Evolutionary conservation across 2,329 filamentous ascomycete genomes (phyloP), one percentile per base, ranked within the genome.

Genomic region (Ophiosphaerella narmari): DNA sequence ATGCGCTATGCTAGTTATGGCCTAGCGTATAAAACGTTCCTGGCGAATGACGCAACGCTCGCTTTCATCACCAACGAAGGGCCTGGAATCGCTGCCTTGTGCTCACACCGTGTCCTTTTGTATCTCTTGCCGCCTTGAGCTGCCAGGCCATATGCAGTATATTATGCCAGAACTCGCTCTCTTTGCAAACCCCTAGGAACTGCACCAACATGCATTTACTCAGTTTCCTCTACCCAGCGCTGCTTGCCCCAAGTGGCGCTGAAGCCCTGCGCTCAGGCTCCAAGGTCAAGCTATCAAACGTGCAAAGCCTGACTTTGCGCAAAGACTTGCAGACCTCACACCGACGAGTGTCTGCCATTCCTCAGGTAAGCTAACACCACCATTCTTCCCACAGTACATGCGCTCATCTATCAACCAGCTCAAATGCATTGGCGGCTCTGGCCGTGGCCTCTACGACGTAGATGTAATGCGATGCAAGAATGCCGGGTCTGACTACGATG

Each of bases 391-490:
- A 23, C 29, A 7, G 33, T 26, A 29, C 26, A 29, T 8, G 40
- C 41, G 33, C 56, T 63, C 43, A 67, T 50, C 42, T 24, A 23
- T 7, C 9, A 5, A 8, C 9, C 50, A 95, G 77, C 82, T 97
- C 12, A 83, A 79, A 65, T 97, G 93, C 77, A 75, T 88, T 47
- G 90, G 89, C 24, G 81, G 85, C 45, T 80, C 77, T 7, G 78
- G 79, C 45, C 73, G 76, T 49, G 78, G 81, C 34, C 81, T 93
- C 48, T 88, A 93, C 78, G 76, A 84, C 23, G 77, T 96, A 54
- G 89, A 95, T 61, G 78, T 88, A 11, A 90, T 97, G 87, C 90
- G 91, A 65, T 99, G 93, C 81, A 87, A 82, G 55, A 97, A 97
- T 76, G 82, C 88, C 53, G 94, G 93, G 53, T 79, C 84, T 26